Conservation (phyloP, 164 flowering plant genomes). For the Piper betle region DNA sequence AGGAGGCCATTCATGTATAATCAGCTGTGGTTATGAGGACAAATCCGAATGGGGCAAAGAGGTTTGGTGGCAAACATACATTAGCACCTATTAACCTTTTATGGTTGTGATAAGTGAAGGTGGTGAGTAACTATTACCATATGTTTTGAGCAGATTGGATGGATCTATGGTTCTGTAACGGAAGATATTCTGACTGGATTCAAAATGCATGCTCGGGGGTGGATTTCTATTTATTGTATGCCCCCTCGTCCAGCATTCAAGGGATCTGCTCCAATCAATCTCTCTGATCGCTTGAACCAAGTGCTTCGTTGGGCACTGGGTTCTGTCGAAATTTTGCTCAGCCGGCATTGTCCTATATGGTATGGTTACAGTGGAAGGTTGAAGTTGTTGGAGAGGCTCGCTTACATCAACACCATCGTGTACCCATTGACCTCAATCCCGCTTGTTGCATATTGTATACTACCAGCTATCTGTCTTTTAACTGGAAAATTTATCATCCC, state of each 20-base stretch:
- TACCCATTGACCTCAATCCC: slow-evolving; percentile 91
- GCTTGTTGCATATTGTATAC: slow-evolving; percentile 71
- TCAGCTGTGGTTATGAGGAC: slow-evolving; percentile 97
- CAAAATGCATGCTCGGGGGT: slow-evolving; percentile 98
- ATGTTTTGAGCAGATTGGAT: slow-evolving; percentile 60
- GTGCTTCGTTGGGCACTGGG: slow-evolving; percentile 99
- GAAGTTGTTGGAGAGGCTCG: slow-evolving; percentile 68
- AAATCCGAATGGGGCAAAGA: slow-evolving; percentile 99
- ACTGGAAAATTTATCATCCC: slow-evolving; percentile 90
- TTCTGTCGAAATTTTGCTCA: slow-evolving; percentile 81
- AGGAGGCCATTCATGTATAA: slow-evolving; percentile 98
- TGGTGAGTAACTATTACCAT: not conserved
- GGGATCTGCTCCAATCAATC: slow-evolving; percentile 99
- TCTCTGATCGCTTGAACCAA: slow-evolving; percentile 94
- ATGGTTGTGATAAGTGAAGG: not conserved
- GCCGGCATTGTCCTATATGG: slow-evolving; percentile 99
- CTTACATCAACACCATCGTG: slow-evolving; percentile 86
- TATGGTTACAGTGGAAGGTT: slow-evolving; percentile 84
- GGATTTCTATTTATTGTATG: slow-evolving; percentile 93
- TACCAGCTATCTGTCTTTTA: slow-evolving; percentile 92
- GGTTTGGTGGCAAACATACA: slow-evolving; percentile 26
- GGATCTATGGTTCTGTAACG: slow-evolving; percentile 98
- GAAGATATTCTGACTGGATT: slow-evolving; percentile 98
- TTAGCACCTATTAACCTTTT: not conserved
- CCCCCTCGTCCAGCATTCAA: slow-evolving; percentile 96